A percentile compares a stretch with the other conserved stretches of the same genome.
phyloP scores from a whole-genome alignment of 345 rosid genomes.

The Garcia nutans region DNA sequence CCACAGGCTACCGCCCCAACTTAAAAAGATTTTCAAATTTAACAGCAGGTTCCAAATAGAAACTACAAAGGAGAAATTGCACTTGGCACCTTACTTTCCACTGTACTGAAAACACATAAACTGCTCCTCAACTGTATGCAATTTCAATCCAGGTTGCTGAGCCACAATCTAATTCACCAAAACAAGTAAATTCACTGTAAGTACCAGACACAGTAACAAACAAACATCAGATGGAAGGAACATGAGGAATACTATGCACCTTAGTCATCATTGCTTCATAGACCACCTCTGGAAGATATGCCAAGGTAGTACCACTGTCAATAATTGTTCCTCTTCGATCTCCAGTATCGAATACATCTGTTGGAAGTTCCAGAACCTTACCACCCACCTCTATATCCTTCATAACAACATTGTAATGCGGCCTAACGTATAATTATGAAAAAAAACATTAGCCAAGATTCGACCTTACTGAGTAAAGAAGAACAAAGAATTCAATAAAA shows the following conservation, averaged over 20 bases:
- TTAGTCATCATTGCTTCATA: slow-evolving; percentile 49
- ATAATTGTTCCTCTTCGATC: slow-evolving; percentile 60
- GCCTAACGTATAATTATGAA: slow-evolving; percentile 44
- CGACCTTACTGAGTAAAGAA: slow-evolving; percentile 5
- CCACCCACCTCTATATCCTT: slow-evolving; percentile 70
- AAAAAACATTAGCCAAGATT: slow-evolving; percentile 15
- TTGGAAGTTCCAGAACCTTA: slow-evolving; percentile 48
- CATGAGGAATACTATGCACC: slow-evolving; percentile 31
- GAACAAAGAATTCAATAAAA: slow-evolving; percentile 4
- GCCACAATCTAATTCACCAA: slow-evolving; percentile 47
- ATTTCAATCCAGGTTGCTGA: slow-evolving; percentile 47
- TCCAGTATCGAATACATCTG: slow-evolving; percentile 45
- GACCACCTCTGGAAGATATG: slow-evolving; percentile 63
- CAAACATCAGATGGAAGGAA: neutral
- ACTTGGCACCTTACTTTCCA: slow-evolving; percentile 50
- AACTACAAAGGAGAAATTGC: slow-evolving; percentile 5
- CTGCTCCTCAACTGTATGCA: slow-evolving; percentile 55
- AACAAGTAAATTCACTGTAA: neutral
- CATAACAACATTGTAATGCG: slow-evolving; percentile 80
- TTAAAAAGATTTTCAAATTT: neutral
- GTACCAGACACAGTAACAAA: neutral
- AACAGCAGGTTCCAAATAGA: neutral
- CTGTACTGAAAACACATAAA: slow-evolving; percentile 61
- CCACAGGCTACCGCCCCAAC: neutral
- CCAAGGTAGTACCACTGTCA: slow-evolving; percentile 95